Base-by-base conservation (phyloP, 106 monocot genomes). In the Phalaenopsis equestris region DNA sequence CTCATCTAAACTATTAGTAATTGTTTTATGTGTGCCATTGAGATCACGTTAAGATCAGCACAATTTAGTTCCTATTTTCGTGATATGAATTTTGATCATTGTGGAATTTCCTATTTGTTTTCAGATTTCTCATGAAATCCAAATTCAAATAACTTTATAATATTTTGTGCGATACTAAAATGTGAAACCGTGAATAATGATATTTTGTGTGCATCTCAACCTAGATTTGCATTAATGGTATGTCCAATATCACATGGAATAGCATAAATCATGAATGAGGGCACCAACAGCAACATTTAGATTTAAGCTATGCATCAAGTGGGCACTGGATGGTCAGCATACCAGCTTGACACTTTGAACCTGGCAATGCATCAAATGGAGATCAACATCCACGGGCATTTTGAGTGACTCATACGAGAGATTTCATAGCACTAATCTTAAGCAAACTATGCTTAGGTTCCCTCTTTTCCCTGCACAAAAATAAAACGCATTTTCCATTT, bases 361-460 rank as follows among this genome's bases (percentile, higher is more conserved):
- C 64, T 65, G 5, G 21, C 24, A 8, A 24, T 24, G 21, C 64
- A 65, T 65, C 23, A 65, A 23, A 65, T 65, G n/a, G 23, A 8
- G 64, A 65, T 65, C 64, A 65, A 24, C 23, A 65, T 23, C 7
- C 24, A 23, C n/a, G 6, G 64, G 24, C 64, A 21, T 65, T 5
- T 65, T 65, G 64, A 23, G 64, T 65, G 6, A 6, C n/a, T 65
- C n/a, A n/a, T 61, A 9, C 21, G 24, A 23, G n/a, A 61, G 61
- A 61, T 61, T 61, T 61, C 64, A 65, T 65, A 70, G 70, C 14
- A 70, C 70, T 70, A 39, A 39, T 14, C 70, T 39, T 39, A 70
- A 70, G 68, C 11, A 70, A 38, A 64, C 30, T 21, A n/a, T 64
- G 19, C 7, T 21, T 70, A 70, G 38, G 8, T 70, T 70, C 38